Conservation (phyloP, 345 rosid species). For the Ceriops tagal region DNA sequence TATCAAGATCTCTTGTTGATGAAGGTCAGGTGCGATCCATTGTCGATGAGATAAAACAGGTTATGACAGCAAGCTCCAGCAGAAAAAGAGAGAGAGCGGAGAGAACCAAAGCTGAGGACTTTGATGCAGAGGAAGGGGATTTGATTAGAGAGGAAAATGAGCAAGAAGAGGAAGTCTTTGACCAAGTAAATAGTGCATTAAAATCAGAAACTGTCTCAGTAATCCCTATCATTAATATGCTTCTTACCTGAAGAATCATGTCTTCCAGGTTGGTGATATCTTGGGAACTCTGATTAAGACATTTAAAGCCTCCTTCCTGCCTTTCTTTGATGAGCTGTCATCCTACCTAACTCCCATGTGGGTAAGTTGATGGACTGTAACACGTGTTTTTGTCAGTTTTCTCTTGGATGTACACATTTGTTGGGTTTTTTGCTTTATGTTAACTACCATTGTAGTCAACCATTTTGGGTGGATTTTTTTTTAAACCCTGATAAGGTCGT, state of each 20-base stretch:
- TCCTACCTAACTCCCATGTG: slow-evolving; percentile 94
- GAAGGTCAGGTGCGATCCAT: slow-evolving; percentile 85
- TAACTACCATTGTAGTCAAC: no score
- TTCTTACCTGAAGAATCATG: slow-evolving; percentile 1
- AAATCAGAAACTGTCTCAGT: background rate
- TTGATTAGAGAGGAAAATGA: slow-evolving; percentile 98
- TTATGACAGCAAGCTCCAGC: slow-evolving; percentile 92
- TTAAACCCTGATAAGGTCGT: no score
- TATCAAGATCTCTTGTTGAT: slow-evolving; percentile 72
- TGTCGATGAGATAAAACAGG: slow-evolving; percentile 89
- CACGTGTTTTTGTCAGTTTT: no score
- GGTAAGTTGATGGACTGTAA: slow-evolving; percentile 49
- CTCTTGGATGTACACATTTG: no score
- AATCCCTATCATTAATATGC: background rate
- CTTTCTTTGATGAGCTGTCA: slow-evolving; percentile 83
- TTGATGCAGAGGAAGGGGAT: slow-evolving; percentile 97
- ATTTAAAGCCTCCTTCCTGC: slow-evolving; percentile 77
- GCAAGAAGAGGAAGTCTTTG: slow-evolving; percentile 99
- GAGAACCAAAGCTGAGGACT: slow-evolving; percentile 94
- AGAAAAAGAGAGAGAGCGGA: slow-evolving; percentile 92
- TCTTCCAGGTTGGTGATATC: slow-evolving; percentile 77
- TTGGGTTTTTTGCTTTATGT: no score
- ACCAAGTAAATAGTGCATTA: slow-evolving; percentile 51
- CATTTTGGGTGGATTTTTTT: no score
- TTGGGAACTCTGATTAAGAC: slow-evolving; percentile 93